Percentiles rank a stretch among this genome's conserved stretches.
Conservation (phyloP, 371 early-diverging fungal genomes). For the Thermomucor indicae-seudaticae region DNA sequence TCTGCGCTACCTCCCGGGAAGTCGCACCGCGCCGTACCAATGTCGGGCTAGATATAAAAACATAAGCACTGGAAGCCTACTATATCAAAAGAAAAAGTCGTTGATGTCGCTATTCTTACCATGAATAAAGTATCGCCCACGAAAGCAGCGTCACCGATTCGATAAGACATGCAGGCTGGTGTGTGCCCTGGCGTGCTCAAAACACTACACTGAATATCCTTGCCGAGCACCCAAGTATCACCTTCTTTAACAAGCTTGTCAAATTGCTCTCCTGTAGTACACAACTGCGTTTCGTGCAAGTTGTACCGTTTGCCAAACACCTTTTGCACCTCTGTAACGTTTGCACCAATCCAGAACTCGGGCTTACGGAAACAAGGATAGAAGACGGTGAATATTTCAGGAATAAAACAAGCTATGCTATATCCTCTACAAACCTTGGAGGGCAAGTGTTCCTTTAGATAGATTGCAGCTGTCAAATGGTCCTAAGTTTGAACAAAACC, state of each 20-base stretch:
- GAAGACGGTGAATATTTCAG: neutral
- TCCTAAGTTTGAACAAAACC: conserved; percentile 16
- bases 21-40: conserved; percentile 48
- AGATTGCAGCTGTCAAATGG: conserved; percentile 39
- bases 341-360: conserved; percentile 33
- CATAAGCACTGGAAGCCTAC: neutral
- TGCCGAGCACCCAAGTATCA: conserved; percentile 33
- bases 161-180: conserved; percentile 42
- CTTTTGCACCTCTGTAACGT: conserved; percentile 34
- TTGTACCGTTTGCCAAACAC: conserved; percentile 39
- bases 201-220: conserved; percentile 32
- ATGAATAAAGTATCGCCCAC: conserved; percentile 47
- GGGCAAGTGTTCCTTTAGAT: conserved; percentile 22
- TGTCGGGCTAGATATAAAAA: conserved; percentile 30
- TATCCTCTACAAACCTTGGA: conserved; percentile 15
- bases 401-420: neutral
- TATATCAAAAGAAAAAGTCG: neutral
- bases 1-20: conserved; percentile 47
- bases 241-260: conserved; percentile 21
- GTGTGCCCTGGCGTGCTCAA: conserved; percentile 44
- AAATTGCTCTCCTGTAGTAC: conserved; percentile 31
- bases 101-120: conserved; percentile 22
- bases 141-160: conserved; percentile 45
- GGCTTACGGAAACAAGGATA: conserved; percentile 24
- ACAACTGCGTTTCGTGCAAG: conserved; percentile 13